These are phyloP conservation scores for Nematocida major DNA, from an alignment of 371 early-diverging fungal species.

Conservation along the genomic window DNA sequence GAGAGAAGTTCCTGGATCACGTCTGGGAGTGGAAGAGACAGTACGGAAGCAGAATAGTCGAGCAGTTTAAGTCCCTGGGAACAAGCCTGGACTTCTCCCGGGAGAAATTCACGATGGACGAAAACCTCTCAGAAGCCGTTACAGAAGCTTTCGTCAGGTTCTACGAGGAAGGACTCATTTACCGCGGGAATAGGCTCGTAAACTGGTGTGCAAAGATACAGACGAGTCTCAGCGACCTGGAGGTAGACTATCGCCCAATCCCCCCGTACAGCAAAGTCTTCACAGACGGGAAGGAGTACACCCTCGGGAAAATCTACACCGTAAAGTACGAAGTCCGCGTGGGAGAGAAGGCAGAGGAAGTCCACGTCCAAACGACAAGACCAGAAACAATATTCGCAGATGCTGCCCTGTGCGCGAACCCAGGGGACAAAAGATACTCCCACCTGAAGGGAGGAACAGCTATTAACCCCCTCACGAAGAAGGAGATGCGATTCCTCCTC, in stretches of 20 bases:
- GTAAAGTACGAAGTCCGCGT: slow-evolving; percentile 66
- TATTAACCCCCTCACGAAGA: slow-evolving; percentile 83
- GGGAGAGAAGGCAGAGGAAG: slow-evolving; percentile 65
- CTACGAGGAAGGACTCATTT: slow-evolving; percentile 89
- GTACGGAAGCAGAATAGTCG: slow-evolving; percentile 71
- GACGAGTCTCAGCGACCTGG: slow-evolving; percentile 90
- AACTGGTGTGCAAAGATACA: slow-evolving; percentile 95
- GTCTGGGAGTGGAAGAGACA: slow-evolving; percentile 93
- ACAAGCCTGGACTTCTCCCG: slow-evolving; percentile 86
- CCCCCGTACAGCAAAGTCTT: slow-evolving; percentile 42
- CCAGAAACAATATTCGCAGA: slow-evolving; percentile 98
- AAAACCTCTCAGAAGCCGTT: slow-evolving; percentile 74
- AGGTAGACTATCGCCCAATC: slow-evolving; percentile 67
- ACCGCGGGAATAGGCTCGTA: slow-evolving; percentile 86
- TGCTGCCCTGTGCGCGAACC: slow-evolving; percentile 88
- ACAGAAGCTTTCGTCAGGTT: slow-evolving; percentile 84
- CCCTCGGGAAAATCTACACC: slow-evolving; percentile 83
- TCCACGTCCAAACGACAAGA: slow-evolving; percentile 94
- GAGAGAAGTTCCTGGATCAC: slow-evolving; percentile 78
- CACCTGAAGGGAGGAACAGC: slow-evolving; percentile 63
- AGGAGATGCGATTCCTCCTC: slow-evolving; percentile 80
- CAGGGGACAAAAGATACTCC: slow-evolving; percentile 74
- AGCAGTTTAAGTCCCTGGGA: slow-evolving; percentile 84
- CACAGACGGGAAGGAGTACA: slow-evolving; percentile 74
- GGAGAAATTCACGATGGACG: slow-evolving; percentile 87